Evolutionary conservation across 1,139 yeast genomes (phyloP).

Genomic region (Yamadazyma epiphylla): DNA sequence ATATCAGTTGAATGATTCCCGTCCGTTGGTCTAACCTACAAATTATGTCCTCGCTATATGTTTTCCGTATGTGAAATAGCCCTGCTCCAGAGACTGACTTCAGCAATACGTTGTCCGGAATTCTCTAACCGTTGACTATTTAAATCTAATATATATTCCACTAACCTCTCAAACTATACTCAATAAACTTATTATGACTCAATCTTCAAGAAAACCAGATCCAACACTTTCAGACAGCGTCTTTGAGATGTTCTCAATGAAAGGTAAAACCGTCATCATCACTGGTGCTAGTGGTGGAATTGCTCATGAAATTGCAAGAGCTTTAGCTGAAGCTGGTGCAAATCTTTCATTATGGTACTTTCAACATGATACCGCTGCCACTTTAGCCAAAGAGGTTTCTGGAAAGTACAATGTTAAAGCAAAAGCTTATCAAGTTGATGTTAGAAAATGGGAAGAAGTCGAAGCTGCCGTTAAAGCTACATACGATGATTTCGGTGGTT

Average conservation of each 20-base stretch:
- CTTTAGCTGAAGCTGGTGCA: slow-evolving; percentile 85
- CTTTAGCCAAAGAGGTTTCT: slow-evolving; percentile 49
- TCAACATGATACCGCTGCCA: slow-evolving; percentile 56
- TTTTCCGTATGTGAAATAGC: no score
- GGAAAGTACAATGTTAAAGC: slow-evolving; percentile 54
- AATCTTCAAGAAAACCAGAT: no score
- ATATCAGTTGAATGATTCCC: no score
- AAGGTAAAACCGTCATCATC: slow-evolving; percentile 74
- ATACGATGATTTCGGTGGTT: slow-evolving; percentile 13
- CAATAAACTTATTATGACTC: no score
- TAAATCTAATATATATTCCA: no score
- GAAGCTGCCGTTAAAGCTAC: slow-evolving; percentile 20
- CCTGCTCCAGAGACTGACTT: no score
- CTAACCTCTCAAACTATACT: no score
- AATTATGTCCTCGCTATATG: no score
- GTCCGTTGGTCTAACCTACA: no score
- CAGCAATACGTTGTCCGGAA: no score
- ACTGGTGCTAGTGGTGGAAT: slow-evolving; percentile 85
- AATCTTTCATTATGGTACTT: slow-evolving; percentile 27
- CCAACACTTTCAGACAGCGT: slow-evolving; percentile 25
- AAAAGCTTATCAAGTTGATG: slow-evolving; percentile 65
- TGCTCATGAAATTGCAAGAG: slow-evolving; percentile 75
- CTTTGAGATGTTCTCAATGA: slow-evolving; percentile 53
- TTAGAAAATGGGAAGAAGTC: slow-evolving; percentile 59
- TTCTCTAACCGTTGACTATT: no score